Evolutionary conservation across 495 filamentous ascomycete species (phyloP).

Genomic region (Ramalina peruviana): DNA sequence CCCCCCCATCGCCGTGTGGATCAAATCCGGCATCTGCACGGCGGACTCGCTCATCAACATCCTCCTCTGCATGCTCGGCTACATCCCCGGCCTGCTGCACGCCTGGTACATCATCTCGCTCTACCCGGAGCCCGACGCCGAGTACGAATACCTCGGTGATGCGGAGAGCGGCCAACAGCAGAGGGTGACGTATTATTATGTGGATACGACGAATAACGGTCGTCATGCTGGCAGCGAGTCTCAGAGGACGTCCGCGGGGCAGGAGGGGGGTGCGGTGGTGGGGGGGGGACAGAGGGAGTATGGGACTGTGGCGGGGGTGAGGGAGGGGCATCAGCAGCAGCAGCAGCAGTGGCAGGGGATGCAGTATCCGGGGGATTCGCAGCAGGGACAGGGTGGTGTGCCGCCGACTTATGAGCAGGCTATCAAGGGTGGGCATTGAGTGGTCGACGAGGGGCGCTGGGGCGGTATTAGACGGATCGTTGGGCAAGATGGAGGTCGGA

Average conservation of each 20-base stretch:
- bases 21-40: slow-evolving; percentile 86
- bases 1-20: slow-evolving; percentile 89
- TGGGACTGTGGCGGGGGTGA: slow-evolving; percentile 9
- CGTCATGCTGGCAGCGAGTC: background rate
- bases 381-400: slow-evolving; percentile 11
- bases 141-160: slow-evolving; percentile 46
- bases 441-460: background rate
- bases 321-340: background rate
- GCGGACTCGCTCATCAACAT: slow-evolving; percentile 93
- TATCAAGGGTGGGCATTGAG: slow-evolving; percentile 14
- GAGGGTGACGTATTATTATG: slow-evolving; percentile 57
- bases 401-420: slow-evolving; percentile 18
- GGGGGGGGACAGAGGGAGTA: slow-evolving; percentile 11
- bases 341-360: slow-evolving; percentile 1
- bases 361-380: background rate
- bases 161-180: slow-evolving; percentile 37
- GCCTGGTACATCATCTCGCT: slow-evolving; percentile 96
- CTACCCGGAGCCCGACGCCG: slow-evolving; percentile 52
- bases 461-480: background rate
- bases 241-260: slow-evolving; percentile 1
- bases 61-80: slow-evolving; percentile 78
- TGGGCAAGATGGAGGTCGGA: background rate
- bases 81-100: slow-evolving; percentile 81
- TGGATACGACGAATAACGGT: slow-evolving; percentile 21
- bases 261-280: slow-evolving; percentile 4